A percentile compares a stretch with the other conserved stretches of the same genome.
Evolutionary conservation across 345 rosid species (phyloP).

Genomic region (Heritiera littoralis): DNA sequence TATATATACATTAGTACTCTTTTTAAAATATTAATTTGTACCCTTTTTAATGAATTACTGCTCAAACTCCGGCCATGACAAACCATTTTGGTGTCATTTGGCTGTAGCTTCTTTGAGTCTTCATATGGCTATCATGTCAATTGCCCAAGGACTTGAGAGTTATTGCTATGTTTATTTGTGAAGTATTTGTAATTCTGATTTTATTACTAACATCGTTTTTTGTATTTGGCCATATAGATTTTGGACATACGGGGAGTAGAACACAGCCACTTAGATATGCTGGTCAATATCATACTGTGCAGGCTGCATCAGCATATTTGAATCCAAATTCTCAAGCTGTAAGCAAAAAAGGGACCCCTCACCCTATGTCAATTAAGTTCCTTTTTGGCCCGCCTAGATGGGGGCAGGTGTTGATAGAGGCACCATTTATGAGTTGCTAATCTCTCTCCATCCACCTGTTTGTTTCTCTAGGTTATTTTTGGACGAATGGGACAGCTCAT

Average conservation of each 20-base stretch:
- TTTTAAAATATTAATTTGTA: not conserved
- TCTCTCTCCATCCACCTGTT: not conserved
- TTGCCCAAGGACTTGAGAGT: not conserved
- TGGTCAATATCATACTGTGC: slow-evolving; percentile 66
- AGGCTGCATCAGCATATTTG: slow-evolving; percentile 55
- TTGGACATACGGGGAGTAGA: slow-evolving; percentile 61
- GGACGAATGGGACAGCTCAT: slow-evolving; percentile 70
- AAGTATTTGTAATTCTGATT: not conserved
- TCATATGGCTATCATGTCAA: not conserved
- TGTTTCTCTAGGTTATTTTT: slow-evolving; percentile 57
- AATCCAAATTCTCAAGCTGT: slow-evolving; percentile 68
- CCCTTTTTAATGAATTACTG: not conserved
- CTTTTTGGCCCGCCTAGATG: not conserved
- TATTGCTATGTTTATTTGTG: not conserved
- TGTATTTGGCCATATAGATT: slow-evolving; percentile 33
- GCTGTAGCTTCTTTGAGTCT: not conserved
- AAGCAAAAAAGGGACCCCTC: slow-evolving; percentile 26
- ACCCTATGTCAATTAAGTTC: not conserved
- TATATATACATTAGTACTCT: not conserved
- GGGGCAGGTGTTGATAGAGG: slow-evolving; percentile 12
- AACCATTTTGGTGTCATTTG: not conserved
- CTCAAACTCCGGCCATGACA: not conserved
- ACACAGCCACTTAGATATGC: slow-evolving; percentile 57
- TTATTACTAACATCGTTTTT: not conserved
- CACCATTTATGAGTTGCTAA: slow-evolving; percentile 15